These are phyloP conservation scores for Dianthus caryophyllus DNA, from an alignment of 148 eudicot species.

Conservation along the genomic window DNA sequence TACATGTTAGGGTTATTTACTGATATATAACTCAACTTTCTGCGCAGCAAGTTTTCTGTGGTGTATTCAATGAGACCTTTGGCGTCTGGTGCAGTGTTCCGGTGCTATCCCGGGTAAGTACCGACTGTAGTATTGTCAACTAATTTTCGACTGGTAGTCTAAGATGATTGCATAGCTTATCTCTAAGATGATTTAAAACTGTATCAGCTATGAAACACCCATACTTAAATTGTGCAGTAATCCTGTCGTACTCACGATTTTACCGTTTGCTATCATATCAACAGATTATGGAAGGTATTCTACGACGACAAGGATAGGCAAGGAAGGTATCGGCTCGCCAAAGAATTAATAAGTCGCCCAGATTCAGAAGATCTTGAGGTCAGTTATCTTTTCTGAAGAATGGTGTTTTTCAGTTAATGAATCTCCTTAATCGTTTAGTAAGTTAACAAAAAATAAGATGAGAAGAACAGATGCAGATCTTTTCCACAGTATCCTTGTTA, in stretches of 20 bases:
- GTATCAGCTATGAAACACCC: neutral
- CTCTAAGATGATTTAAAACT: neutral
- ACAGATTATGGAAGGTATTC: slow-evolving; percentile 91
- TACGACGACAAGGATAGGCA: slow-evolving; percentile 83
- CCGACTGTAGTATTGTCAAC: neutral
- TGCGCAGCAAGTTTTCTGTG: slow-evolving; percentile 67
- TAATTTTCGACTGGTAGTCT: neutral
- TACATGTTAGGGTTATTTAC: no score
- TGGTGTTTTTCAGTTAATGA: no score
- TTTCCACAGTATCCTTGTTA: no score
- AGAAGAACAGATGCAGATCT: no score
- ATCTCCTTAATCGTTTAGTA: no score
- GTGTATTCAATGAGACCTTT: slow-evolving; percentile 96
- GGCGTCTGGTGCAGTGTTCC: slow-evolving; percentile 81
- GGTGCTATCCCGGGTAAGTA: slow-evolving; percentile 94
- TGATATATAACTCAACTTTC: slow-evolving; percentile 11
- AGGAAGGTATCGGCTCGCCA: slow-evolving; percentile 79
- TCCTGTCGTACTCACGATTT: neutral
- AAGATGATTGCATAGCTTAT: neutral
- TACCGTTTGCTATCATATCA: neutral
- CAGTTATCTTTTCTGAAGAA: slow-evolving; percentile 34
- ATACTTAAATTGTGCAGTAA: neutral
- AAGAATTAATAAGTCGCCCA: slow-evolving; percentile 74
- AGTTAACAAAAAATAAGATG: no score
- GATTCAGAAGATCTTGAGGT: slow-evolving; percentile 94